Base-by-base conservation (phyloP, 768 basidiomycete genomes). In the Xerocomellus chrysenteron region DNA sequence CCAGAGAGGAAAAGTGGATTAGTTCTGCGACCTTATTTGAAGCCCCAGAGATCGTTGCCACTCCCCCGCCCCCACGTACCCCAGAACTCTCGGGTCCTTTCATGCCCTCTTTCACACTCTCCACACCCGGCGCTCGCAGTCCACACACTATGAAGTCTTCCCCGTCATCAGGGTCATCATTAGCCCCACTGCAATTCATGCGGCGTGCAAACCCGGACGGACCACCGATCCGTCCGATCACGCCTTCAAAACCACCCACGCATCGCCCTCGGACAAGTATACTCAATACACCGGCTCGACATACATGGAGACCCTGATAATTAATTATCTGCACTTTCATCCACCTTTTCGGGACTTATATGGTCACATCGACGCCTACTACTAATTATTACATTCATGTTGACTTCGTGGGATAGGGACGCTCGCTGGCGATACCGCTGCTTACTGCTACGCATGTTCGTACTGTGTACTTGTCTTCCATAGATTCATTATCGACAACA, bases 151-250 rank as follows among this genome's bases (percentile, higher is more conserved):
- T 78, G 37, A 75, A 70, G 54, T 79, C 84, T 4, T 82, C 87
- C 19, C 79, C 85, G 1, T 80, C 76, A 41, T 80, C 85, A 35
- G 86, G 87, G 14, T 91, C 91, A 0, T 89, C 92, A 12, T 69
- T 93, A 50, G 85, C 86, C 9, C 83, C 93, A 1, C 73, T 96
- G 45, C 92, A 95, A 68, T 94, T 93, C 73, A 83, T 96, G 60
- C 80, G 92, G 54, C 84, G 87, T 47, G 93, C 89, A 39, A 88
- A 89, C 40, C 76, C 74, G 28, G 87, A 87, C 17, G 74, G 76
- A 47, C 71, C 70, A 30, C 63, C 78, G 4, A 65, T 81, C 50
- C 81, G 85, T 52, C 81, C 87, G 17, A 76, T 76, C 32, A 88
- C 86, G 11, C 88, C 89, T n/a, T 83, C 86, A 37, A 88, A 84